Evolutionary conservation across 2,329 filamentous ascomycete genomes (phyloP).

Genomic region (Venturiaceae sp.): DNA sequence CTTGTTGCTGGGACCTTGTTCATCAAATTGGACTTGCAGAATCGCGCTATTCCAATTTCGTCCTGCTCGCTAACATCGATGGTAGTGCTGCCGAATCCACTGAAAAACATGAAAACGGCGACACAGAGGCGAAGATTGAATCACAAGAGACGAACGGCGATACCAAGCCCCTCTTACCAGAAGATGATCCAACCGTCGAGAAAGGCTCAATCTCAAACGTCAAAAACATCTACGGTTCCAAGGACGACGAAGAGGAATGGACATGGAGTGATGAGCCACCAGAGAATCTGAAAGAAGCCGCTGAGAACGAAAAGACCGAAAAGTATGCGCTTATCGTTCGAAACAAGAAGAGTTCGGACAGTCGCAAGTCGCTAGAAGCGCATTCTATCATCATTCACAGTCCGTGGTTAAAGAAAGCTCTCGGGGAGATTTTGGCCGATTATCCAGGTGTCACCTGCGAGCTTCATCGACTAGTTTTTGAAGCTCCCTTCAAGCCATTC

Average conservation of each 20-base stretch:
- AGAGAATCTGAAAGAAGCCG: slow-evolving; percentile 9
- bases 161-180: neutral
- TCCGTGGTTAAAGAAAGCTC: slow-evolving; percentile 19
- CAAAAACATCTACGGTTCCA: slow-evolving; percentile 34
- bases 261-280: slow-evolving; percentile 34
- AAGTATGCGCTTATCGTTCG: slow-evolving; percentile 13
- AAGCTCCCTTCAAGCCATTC: slow-evolving; percentile 23
- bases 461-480: slow-evolving; percentile 21
- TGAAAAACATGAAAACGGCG: neutral
- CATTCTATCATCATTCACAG: slow-evolving; percentile 25
- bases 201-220: slow-evolving; percentile 13
- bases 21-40: too few species aligned
- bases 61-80: too few species aligned
- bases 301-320: slow-evolving; percentile 13
- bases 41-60: too few species aligned
- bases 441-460: slow-evolving; percentile 22
- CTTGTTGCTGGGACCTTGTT: too few species aligned
- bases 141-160: neutral
- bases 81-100: neutral
- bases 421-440: slow-evolving; percentile 20
- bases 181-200: neutral
- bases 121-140: neutral
- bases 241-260: slow-evolving; percentile 33
- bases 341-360: slow-evolving; percentile 14
- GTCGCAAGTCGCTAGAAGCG: slow-evolving; percentile 14